Base-by-base conservation (phyloP, 179 eudicot genomes). In the Beta corolliflora region DNA sequence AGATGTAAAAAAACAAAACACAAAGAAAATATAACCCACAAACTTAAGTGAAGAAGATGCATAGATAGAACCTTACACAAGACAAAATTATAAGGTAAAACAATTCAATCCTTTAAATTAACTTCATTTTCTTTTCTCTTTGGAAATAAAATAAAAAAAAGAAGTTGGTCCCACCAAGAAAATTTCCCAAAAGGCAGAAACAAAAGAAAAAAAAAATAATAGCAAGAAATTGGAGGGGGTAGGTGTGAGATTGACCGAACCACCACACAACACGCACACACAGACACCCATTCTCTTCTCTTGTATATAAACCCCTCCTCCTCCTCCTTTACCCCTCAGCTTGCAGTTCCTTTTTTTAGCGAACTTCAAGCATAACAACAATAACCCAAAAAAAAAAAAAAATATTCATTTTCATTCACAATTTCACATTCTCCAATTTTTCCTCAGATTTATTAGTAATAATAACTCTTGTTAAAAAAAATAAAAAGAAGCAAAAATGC, bases 181-280 rank as follows among this genome's bases (percentile, higher is more conserved):
- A 68, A 44, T 44, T 69, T 69, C 73, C 23, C n/a, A n/a, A 55
- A 41, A 53, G 53, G 23, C 36, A 79, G 66, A 64, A 29, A 64
- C 2, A 65, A 25, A n/a, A 21, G n/a, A 69, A n/a, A 55, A 10
- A 56, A 71, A 16, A 9, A 48, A 52, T 50, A 48, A 9, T 41
- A 10, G 18, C 23, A 61, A 48, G 18, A 72, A 52, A 48, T 58
- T 44, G 60, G 23, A 15, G 83, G 88, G 68, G 88, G 84, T 86
- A 83, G 88, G 88, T 86, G 82, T 79, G 88, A 76, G 88, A 81
- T 81, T 86, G 88, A 86, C 88, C 83, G 77, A 81, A 83, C 75
- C 84, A 81, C 75, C 80, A 64, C 71, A 71, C 58, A 52, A 81
- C 65, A 81, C 82, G 71, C 87, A 75, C 81, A 75, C 80, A 64